Conservation (phyloP, 768 basidiomycete genomes). For the Mycena indigotica region DNA sequence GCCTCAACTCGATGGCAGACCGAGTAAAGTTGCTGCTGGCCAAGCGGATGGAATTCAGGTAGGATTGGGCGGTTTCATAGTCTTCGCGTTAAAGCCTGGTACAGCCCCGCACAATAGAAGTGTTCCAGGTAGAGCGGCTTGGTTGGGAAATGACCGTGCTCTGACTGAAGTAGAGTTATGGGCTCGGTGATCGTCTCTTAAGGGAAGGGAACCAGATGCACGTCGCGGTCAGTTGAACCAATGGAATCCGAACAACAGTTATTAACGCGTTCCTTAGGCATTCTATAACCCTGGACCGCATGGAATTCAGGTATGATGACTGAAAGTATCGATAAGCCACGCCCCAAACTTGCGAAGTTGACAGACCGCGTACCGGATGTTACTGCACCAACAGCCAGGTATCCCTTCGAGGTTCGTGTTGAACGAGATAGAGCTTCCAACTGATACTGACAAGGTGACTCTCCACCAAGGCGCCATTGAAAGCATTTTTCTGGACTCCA, state of each 20-base stretch:
- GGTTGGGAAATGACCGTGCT: not conserved
- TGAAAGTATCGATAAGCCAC: no score
- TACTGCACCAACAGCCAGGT: constrained; percentile 62
- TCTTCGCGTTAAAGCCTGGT: no score
- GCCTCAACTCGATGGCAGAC: constrained; percentile 31
- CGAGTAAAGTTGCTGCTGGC: constrained; percentile 51
- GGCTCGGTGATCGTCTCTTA: constrained; percentile 65
- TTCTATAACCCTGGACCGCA: constrained; percentile 69
- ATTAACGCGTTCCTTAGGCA: constrained; percentile 43
- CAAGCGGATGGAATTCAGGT: constrained; percentile 66
- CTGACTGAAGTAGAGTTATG: constrained; percentile 61
- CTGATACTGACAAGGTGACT: constrained; percentile 42
- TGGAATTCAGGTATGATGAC: constrained; percentile 58
- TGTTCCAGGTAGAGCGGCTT: constrained; percentile 46
- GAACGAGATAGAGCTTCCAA: not conserved
- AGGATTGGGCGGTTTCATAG: no score
- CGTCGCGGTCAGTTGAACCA: constrained; percentile 53
- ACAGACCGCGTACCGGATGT: constrained; percentile 66
- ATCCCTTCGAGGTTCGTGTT: constrained; percentile 63
- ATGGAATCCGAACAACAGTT: not conserved
- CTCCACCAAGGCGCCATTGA: constrained; percentile 69
- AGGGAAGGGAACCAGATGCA: constrained; percentile 70
- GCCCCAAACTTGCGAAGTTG: constrained; percentile 39
- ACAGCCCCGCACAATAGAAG: constrained; percentile 44
- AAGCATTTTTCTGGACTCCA: constrained; percentile 57